Evolutionary conservation across 192 early-diverging fungal species (phyloP), one percentile per base, ranked within the genome.

Genomic region (Coemansia sp.): DNA sequence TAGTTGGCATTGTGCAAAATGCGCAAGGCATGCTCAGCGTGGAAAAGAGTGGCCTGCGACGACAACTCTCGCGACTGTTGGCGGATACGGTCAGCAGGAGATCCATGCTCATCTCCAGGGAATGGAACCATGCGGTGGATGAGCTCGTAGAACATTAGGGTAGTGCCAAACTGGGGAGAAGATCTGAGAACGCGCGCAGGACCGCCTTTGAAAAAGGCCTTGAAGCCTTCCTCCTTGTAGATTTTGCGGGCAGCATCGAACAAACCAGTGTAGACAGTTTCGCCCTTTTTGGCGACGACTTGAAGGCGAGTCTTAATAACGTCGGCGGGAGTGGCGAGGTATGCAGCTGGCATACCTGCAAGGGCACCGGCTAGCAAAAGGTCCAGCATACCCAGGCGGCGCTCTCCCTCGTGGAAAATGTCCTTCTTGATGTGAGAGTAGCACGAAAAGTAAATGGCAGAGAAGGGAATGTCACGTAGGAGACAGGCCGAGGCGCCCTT

Each of bases 271-370:
- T 97, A 97, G 3, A 87, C 86, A 6, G 94, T 94, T 78, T 97
- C 92, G 61, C 96, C 96, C 72, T 91, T 89, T 46, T 90, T 86
- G 34, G 95, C 96, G 65, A 94, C 93, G 33, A 97, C 97, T 82
- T 98, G 97, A 40, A 98, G 80, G 64, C 97, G 92, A 15, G 97
- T 98, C 86, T 98, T 98, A 85, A 98, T 97, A 33, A 98, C 97
- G 85, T 98, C 97, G 38, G 95, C 94, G 16, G 97, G 97, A 1
- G 97, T 98, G 38, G 96, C 95, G 38, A 98, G 90, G 86, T 97
- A 98, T 7, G 97, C 96, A 20, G 97, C 97, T 18, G 86, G 86
- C 87, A 98, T 97, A 85, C 97, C 97, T 46, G 97, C 97, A 47
- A 94, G 81, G 12, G 96, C 95, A 83, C 97, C 97, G 34, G 97